A percentile compares a stretch with the other conserved stretches of the same genome.
Evolutionary conservation across 208 protist genomes (phyloP).

Genomic region (Trypanosoma platydactyli): DNA sequence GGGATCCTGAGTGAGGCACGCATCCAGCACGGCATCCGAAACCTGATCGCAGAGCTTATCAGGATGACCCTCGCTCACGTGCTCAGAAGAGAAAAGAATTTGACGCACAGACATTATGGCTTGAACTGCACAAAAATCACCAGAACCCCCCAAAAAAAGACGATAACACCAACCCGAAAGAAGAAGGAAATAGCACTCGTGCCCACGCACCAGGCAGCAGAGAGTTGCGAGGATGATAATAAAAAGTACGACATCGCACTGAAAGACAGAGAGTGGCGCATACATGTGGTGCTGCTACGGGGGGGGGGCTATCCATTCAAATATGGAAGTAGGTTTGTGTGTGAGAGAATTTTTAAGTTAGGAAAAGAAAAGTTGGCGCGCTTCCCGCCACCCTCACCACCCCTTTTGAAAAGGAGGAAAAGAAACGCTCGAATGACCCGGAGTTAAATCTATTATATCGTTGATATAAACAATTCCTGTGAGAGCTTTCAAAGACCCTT

Average conservation of each 20-base stretch:
- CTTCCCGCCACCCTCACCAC: too few species aligned
- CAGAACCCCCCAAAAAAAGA: slow-evolving; percentile 4
- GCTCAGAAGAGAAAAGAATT: slow-evolving; percentile 99
- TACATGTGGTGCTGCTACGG: too few species aligned
- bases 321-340: too few species aligned
- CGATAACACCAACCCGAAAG: slow-evolving; percentile 1
- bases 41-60: slow-evolving; percentile 99
- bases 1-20: slow-evolving; percentile 97
- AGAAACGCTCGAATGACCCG: too few species aligned
- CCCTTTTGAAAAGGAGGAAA: slow-evolving; percentile 6
- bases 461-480: too few species aligned
- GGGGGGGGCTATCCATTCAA: too few species aligned
- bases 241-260: too few species aligned
- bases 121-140: not conserved
- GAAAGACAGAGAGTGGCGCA: not conserved
- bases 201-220: slow-evolving; percentile 3
- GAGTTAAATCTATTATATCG: too few species aligned
- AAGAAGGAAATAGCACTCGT: not conserved
- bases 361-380: too few species aligned
- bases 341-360: too few species aligned
- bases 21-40: slow-evolving; percentile 99
- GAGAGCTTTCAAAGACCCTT: too few species aligned
- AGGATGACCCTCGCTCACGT: slow-evolving; percentile 99
- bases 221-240: not conserved
- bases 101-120: slow-evolving; percentile 63